These are phyloP conservation scores for Intubia oerlemansii DNA, from an alignment of 2,329 filamentous ascomycete species.

Conservation along the genomic window DNA sequence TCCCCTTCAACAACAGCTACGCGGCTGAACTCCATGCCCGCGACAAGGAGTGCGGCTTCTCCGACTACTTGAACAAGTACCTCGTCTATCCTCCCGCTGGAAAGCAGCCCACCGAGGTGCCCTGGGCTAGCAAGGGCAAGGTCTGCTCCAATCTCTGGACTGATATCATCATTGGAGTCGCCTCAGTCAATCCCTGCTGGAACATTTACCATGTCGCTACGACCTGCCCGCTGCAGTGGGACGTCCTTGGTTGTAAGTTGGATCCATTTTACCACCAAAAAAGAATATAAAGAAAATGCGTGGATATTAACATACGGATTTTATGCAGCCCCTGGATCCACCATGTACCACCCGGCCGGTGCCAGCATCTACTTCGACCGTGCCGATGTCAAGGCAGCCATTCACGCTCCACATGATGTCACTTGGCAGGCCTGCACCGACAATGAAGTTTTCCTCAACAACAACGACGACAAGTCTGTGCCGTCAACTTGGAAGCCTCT, in stretches of 20 bases:
- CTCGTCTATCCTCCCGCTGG: slow-evolving; percentile 48
- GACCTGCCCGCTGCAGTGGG: slow-evolving; percentile 49
- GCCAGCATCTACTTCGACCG: slow-evolving; percentile 49
- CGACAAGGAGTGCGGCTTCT: slow-evolving; percentile 39
- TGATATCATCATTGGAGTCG: no score
- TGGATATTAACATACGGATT: neutral
- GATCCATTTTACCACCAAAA: no score
- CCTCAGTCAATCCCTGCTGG: slow-evolving; percentile 62
- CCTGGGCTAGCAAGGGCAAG: no score
- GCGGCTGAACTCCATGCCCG: slow-evolving; percentile 26
- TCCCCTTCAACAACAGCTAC: slow-evolving; percentile 41
- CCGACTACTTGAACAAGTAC: slow-evolving; percentile 34
- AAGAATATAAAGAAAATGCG: neutral
- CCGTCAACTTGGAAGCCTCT: slow-evolving; percentile 36
- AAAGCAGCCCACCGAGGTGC: slow-evolving; percentile 31
- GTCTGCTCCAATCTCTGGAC: no score
- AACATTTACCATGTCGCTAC: slow-evolving; percentile 54
- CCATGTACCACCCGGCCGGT: slow-evolving; percentile 45
- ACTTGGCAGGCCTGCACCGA: slow-evolving; percentile 35
- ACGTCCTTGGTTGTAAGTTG: no score
- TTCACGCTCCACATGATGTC: slow-evolving; percentile 11
- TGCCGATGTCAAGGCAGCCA: slow-evolving; percentile 19
- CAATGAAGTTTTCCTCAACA: slow-evolving; percentile 16
- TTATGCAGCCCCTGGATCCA: no score
- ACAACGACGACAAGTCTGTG: slow-evolving; percentile 31